Base-by-base conservation (phyloP, 352 stramenopile genomes). In the Phytophthora pisi region DNA sequence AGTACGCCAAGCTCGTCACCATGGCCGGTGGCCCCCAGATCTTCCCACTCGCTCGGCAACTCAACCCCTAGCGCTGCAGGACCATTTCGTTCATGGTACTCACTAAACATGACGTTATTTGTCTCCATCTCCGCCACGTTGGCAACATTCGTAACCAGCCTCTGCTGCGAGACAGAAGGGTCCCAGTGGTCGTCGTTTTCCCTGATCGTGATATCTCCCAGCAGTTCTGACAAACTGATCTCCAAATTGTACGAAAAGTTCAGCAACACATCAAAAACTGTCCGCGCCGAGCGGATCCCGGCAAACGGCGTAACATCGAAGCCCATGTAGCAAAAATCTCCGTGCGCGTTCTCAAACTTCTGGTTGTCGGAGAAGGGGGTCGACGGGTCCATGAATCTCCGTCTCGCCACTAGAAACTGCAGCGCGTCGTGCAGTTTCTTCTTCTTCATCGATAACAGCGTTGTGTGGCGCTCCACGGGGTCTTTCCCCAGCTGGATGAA, bases 251-350 rank as follows among this genome's bases (percentile, higher is more conserved):
- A 74, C 47, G 68, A 68, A 43, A 85, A 89, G 42, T 81, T 75
- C 0, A 79, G 60, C 24, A 84, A 40, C 49, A 73, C 77, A 49
- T 87, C 74, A 57, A 84, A 85, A 11, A 86, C 74, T 10, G 72
- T 73, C 11, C 66, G 68, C 30, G 69, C 66, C 13, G 51, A 65
- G 15, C 45, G 59, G 8, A 80, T 31, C 0, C 56, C 67, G n/a
- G 47, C 57, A 64, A 86, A 85, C 16, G 80, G 80, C 13, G 77
- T 88, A 31, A 86, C 63, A 51, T 88, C 80, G 56, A 86, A 88
- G 34, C 78, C 77, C 55, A 75, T 64, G 43, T 74, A 72, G 70
- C 58, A 77, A 50, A 72, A 81, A 58, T 81, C 75, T 49, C 68
- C 68, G 8, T 79, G 61, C 4, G 64, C 61, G 49, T 70, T 79